Evolutionary conservation across 202 grass and related monocot species (phyloP).

Genomic region (Hordeum pubiflorum): DNA sequence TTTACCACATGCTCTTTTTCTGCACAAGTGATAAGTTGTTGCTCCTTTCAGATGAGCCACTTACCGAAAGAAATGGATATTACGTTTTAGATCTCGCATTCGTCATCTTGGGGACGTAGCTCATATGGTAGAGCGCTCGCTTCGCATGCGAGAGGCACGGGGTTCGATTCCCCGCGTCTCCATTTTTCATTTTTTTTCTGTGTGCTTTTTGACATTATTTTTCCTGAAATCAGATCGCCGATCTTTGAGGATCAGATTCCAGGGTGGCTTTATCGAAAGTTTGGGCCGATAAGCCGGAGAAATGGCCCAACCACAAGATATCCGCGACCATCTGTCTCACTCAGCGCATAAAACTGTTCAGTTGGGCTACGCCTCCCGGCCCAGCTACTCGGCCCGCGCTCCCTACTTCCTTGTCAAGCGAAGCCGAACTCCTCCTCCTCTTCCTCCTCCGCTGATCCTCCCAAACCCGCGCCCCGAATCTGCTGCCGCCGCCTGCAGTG

Average conservation of each 20-base stretch:
- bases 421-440: neutral
- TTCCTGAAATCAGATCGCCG: neutral
- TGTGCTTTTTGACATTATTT: too few species aligned
- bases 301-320: neutral
- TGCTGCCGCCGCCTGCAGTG: neutral
- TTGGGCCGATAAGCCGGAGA: neutral
- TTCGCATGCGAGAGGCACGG: constrained; percentile 99
- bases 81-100: accelerated
- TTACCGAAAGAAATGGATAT: too few species aligned
- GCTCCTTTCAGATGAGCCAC: too few species aligned
- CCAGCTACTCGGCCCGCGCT: neutral
- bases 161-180: constrained; percentile 97
- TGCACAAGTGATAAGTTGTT: neutral
- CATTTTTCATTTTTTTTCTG: neutral
- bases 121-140: constrained; percentile 99
- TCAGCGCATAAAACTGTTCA: neutral
- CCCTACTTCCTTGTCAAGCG: neutral
- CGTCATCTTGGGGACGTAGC: constrained; percentile 30
- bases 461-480: neutral
- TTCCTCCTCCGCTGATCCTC: neutral
- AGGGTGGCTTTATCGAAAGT: neutral
- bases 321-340: neutral
- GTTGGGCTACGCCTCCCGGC: neutral
- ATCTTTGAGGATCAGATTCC: neutral
- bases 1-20: neutral